Conservation (phyloP, 208 protist species). For the Leishmania martiniquensis region DNA sequence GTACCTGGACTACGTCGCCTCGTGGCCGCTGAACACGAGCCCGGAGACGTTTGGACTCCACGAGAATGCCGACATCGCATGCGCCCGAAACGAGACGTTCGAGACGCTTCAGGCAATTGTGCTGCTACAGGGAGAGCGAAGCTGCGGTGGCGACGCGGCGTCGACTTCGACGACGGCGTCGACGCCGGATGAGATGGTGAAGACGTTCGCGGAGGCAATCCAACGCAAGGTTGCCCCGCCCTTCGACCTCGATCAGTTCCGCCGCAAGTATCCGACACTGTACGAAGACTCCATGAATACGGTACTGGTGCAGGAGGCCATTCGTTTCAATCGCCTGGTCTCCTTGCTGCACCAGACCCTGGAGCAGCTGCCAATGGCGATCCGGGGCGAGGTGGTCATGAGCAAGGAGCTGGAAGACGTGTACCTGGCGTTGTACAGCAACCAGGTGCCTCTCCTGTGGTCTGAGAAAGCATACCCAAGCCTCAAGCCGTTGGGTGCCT, state of each 20-base stretch:
- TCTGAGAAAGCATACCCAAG: constrained; percentile 92
- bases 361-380: constrained; percentile 87
- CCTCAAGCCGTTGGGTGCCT: constrained; percentile 94
- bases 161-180: constrained; percentile 15
- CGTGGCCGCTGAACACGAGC: constrained; percentile 94
- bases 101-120: constrained; percentile 89
- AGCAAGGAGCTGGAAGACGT: constrained; percentile 95
- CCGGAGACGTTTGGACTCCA: constrained; percentile 98
- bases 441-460: constrained; percentile 95
- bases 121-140: constrained; percentile 76
- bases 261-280: constrained; percentile 91
- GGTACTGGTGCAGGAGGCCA: constrained; percentile 97
- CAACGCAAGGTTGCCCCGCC: constrained; percentile 65
- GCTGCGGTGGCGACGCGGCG: constrained; percentile 4
- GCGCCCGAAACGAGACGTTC: constrained; percentile 92
- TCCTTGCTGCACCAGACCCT: constrained; percentile 80
- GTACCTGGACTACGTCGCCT: constrained; percentile 92
- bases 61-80: constrained; percentile 98
- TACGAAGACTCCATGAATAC: constrained; percentile 99
- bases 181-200: constrained; percentile 86
- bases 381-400: constrained; percentile 99
- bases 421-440: constrained; percentile 94
- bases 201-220: constrained; percentile 84
- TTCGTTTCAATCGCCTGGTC: constrained; percentile 96
- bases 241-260: constrained; percentile 90